phyloP scores from a whole-genome alignment of 1,139 yeast species.

The Maudiozyma humilis region DNA sequence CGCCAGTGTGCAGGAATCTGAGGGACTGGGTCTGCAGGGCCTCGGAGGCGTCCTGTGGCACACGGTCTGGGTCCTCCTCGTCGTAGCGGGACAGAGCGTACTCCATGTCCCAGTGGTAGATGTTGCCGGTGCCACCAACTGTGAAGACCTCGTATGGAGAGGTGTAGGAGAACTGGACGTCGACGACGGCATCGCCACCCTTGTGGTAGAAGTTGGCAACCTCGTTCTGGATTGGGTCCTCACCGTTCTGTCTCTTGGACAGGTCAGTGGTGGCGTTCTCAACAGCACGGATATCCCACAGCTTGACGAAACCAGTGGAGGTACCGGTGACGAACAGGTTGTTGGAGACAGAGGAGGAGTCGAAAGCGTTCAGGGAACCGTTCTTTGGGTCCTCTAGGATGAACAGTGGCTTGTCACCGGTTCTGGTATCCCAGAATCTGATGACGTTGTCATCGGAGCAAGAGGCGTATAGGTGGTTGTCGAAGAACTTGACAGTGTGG shows the following conservation, averaged over 20 bases:
- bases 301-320: constrained; percentile 26
- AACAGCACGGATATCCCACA: constrained; percentile 30
- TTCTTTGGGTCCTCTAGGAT: constrained; percentile 21
- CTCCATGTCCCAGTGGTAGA: constrained; percentile 30
- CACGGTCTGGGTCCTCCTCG: constrained; percentile 8
- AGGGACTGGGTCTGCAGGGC: constrained; percentile 19
- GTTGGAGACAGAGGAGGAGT: constrained; percentile 21
- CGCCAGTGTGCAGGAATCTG: constrained; percentile 25
- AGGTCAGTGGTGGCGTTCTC: constrained; percentile 18
- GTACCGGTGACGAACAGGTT: constrained; percentile 28
- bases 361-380: constrained; percentile 24
- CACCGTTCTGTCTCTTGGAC: constrained; percentile 21
- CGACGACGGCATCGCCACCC: constrained; percentile 28
- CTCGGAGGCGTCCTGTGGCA: constrained; percentile 18
- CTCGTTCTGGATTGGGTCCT: constrained; percentile 25
- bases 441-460: constrained; percentile 26
- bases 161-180: constrained; percentile 23
- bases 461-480: constrained; percentile 25
- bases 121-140: constrained; percentile 28
- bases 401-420: constrained; percentile 23
- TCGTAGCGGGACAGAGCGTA: constrained; percentile 20
- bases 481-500: constrained; percentile 25
- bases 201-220: constrained; percentile 23
- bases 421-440: constrained; percentile 29
- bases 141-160: constrained; percentile 24